phyloP scores from a whole-genome alignment of 208 protist species.

The Crithidia thermophila region DNA sequence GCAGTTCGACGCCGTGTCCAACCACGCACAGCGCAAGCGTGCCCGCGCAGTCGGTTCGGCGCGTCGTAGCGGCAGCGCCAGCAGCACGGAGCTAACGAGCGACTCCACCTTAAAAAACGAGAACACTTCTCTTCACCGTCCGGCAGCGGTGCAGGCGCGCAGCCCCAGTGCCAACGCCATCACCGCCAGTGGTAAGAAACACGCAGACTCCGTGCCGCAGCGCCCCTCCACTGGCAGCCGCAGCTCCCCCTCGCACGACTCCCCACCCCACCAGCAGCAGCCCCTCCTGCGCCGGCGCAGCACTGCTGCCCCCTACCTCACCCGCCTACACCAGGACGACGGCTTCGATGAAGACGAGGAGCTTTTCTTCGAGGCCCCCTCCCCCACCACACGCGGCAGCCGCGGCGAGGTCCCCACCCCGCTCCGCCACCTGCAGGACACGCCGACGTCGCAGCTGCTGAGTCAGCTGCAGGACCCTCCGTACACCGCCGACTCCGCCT shows the following conservation, averaged over 20 bases:
- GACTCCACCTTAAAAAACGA: too few species aligned
- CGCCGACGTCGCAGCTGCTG: conserved; percentile 33
- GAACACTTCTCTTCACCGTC: neutral
- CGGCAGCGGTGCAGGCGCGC: neutral
- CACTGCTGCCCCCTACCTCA: too few species aligned
- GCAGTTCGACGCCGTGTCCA: neutral
- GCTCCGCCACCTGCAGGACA: conserved; percentile 13
- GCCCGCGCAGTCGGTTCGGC: neutral
- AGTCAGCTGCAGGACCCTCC: conserved; percentile 16
- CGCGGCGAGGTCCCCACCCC: neutral
- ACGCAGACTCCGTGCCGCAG: neutral
- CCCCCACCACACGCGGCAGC: neutral
- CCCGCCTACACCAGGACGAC: conserved; percentile 7
- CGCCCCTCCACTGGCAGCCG: neutral
- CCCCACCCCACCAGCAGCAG: too few species aligned
- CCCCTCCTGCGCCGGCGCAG: neutral
- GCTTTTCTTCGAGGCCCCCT: conserved; percentile 11
- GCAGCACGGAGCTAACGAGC: neutral
- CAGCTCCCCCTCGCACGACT: too few species aligned
- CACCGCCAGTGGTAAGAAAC: neutral
- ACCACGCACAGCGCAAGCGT: conserved; percentile 6
- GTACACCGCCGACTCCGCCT: conserved; percentile 9
- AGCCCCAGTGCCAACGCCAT: conserved; percentile 21
- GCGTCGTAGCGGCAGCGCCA: neutral
- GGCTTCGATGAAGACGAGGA: conserved; percentile 7